These are phyloP conservation scores for Aspergillus funiculosus DNA, from an alignment of 495 filamentous ascomycete genomes.

Conservation along the genomic window DNA sequence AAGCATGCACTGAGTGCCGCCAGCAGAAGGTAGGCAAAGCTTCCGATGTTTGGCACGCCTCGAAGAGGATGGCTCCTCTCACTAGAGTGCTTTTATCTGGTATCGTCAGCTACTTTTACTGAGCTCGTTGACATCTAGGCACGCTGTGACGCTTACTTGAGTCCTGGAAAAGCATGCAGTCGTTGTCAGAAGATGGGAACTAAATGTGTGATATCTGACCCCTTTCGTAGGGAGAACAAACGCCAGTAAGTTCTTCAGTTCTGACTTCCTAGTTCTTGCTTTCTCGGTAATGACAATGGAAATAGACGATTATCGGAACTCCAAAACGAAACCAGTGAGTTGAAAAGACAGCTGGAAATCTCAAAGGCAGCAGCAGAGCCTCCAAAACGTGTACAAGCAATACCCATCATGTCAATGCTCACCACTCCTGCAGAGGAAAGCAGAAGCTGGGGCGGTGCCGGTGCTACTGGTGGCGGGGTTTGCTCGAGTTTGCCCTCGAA, in stretches of 20 bases:
- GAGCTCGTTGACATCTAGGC: conserved; percentile 18
- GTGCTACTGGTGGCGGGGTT: no score
- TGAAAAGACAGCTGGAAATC: conserved; percentile 29
- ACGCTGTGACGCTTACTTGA: conserved; percentile 40
- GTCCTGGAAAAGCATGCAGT: conserved; percentile 30
- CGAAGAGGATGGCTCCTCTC: no score
- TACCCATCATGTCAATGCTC: conserved; percentile 12
- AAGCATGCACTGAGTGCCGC: conserved; percentile 42
- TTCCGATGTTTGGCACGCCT: no score
- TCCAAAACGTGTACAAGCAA: conserved; percentile 9
- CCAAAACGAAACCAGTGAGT: conserved; percentile 35
- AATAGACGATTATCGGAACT: conserved; percentile 34
- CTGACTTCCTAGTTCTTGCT: not conserved
- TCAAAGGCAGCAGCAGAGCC: conserved; percentile 20
- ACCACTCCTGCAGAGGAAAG: no score
- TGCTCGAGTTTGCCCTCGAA: no score
- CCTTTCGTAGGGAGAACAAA: conserved; percentile 42
- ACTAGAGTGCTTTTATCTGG: no score
- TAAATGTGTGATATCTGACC: conserved; percentile 36
- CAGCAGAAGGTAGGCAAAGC: conserved; percentile 36
- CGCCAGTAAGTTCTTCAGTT: conserved; percentile 29
- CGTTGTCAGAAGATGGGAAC: conserved; percentile 36
- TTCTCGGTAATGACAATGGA: not conserved
- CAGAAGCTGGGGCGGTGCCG: no score
- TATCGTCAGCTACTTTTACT: not conserved